A percentile compares a stretch with the other conserved stretches of the same genome.
Conservation (phyloP, 805 yeast genomes). For the Starmerella apicola region DNA sequence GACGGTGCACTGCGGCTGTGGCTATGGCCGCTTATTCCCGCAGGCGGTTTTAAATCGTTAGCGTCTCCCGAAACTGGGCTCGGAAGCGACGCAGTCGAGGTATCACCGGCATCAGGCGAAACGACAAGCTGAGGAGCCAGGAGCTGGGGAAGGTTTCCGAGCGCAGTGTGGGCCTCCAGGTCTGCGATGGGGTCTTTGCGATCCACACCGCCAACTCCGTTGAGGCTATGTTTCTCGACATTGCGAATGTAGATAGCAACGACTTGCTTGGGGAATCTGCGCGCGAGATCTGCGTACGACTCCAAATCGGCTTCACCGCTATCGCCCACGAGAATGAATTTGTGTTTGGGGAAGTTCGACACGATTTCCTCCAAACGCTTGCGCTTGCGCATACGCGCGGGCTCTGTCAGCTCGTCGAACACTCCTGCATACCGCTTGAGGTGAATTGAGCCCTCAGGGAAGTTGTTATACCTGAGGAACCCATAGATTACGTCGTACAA, state of each 20-base stretch:
- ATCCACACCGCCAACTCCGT: too few species aligned
- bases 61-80: too few species aligned
- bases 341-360: slow-evolving; percentile 61
- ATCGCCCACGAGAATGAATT: slow-evolving; percentile 81
- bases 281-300: slow-evolving; percentile 66
- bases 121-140: too few species aligned
- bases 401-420: slow-evolving; percentile 70
- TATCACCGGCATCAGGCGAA: too few species aligned
- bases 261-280: slow-evolving; percentile 47
- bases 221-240: slow-evolving; percentile 34
- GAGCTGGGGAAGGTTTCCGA: too few species aligned
- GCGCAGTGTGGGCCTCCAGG: too few species aligned
- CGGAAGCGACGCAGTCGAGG: too few species aligned
- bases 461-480: slow-evolving; percentile 41
- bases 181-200: too few species aligned
- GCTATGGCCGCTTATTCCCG: too few species aligned
- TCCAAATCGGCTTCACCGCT: slow-evolving; percentile 93
- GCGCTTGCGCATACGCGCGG: slow-evolving; percentile 70
- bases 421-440: slow-evolving; percentile 78
- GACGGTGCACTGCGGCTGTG: too few species aligned
- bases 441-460: slow-evolving; percentile 76
- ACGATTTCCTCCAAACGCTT: slow-evolving; percentile 50
- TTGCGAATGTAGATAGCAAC: slow-evolving; percentile 70
- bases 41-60: too few species aligned
- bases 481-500: slow-evolving; percentile 48